These are phyloP conservation scores for Malassezia pachydermatis DNA, from an alignment of 1,284 basidiomycete species.

Conservation along the genomic window DNA sequence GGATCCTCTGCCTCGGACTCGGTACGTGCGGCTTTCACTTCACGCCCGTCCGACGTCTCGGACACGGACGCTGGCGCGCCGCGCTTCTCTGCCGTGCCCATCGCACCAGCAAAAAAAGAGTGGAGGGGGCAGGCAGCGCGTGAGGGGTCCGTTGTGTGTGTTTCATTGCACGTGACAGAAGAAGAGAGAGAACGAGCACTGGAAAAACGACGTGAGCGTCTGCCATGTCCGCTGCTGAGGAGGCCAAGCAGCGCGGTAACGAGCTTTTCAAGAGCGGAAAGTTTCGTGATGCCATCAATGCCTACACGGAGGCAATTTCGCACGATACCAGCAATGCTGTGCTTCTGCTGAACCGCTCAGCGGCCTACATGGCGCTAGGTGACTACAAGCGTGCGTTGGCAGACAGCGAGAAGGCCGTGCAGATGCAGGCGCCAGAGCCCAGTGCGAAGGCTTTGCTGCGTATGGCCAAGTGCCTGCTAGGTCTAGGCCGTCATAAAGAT, in stretches of 20 bases:
- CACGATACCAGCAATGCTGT: conserved; percentile 64
- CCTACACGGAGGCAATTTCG: conserved; percentile 49
- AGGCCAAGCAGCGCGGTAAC: conserved; percentile 45
- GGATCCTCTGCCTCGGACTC: not conserved
- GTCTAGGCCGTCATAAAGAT: conserved; percentile 29
- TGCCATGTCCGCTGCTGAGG: conserved; percentile 23
- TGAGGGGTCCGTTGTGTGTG: too few relatives aligned
- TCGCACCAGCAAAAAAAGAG: too few relatives aligned
- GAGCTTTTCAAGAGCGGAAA: conserved; percentile 33
- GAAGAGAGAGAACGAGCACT: too few relatives aligned
- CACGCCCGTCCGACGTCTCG: conserved; percentile 4
- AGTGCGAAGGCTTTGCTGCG: conserved; percentile 32
- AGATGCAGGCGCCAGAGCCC: conserved; percentile 52
- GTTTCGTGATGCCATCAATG: conserved; percentile 41
- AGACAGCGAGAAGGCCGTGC: conserved; percentile 66
- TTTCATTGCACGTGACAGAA: too few relatives aligned
- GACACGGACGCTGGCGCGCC: too few relatives aligned
- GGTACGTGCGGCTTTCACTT: conserved; percentile 2
- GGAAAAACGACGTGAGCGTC: too few relatives aligned
- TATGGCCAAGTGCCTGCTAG: conserved; percentile 35
- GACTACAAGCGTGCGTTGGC: conserved; percentile 62
- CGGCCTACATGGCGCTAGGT: conserved; percentile 71
- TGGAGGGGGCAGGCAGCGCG: too few relatives aligned
- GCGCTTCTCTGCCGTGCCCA: too few relatives aligned
- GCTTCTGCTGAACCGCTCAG: conserved; percentile 73